A percentile compares a stretch with the other conserved stretches of the same genome.
These are phyloP conservation scores for Arctium lappa DNA, from an alignment of 129 eudicot genomes.

Conservation along the genomic window DNA sequence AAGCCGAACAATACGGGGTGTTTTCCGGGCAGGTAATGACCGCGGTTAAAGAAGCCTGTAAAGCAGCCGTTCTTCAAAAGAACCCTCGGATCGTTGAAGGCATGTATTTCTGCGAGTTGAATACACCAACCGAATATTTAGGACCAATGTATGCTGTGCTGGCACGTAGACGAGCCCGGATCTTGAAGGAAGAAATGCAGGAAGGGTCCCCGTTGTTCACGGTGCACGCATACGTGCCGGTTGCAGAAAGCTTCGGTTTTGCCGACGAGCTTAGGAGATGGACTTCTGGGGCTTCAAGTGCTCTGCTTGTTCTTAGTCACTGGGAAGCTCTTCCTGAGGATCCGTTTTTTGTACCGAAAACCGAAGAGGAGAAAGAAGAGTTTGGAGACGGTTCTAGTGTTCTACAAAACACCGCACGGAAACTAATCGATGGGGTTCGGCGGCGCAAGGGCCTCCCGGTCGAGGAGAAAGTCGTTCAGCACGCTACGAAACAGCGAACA, in stretches of 20 bases:
- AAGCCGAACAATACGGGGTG: slow-evolving; percentile 69
- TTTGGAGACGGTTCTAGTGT: slow-evolving; percentile 93
- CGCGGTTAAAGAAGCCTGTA: slow-evolving; percentile 89
- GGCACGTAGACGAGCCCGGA: slow-evolving; percentile 79
- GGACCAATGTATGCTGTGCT: slow-evolving; percentile 90
- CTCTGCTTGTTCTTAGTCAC: slow-evolving; percentile 89
- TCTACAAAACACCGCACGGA: slow-evolving; percentile 66
- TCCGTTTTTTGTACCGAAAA: slow-evolving; percentile 93
- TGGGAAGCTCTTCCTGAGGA: slow-evolving; percentile 89
- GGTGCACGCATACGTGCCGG: slow-evolving; percentile 92
- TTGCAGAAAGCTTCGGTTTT: slow-evolving; percentile 90
- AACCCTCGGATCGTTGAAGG: slow-evolving; percentile 92
- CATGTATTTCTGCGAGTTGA: slow-evolving; percentile 84
- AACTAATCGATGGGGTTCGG: slow-evolving; percentile 84
- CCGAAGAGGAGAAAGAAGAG: slow-evolving; percentile 94
- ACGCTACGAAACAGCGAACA: slow-evolving; percentile 93
- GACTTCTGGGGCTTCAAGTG: slow-evolving; percentile 95
- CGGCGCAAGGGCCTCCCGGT: slow-evolving; percentile 85
- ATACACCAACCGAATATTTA: slow-evolving; percentile 75
- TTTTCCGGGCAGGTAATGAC: slow-evolving; percentile 96
- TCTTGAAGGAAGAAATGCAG: slow-evolving; percentile 92
- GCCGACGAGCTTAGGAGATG: slow-evolving; percentile 86
- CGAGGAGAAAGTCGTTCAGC: slow-evolving; percentile 91
- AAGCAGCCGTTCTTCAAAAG: slow-evolving; percentile 70
- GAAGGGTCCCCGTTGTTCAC: slow-evolving; percentile 94